A percentile compares a stretch with the other conserved stretches of the same genome.
Evolutionary conservation across 768 basidiomycete species (phyloP).

Genomic region (Amanita brunnescens): DNA sequence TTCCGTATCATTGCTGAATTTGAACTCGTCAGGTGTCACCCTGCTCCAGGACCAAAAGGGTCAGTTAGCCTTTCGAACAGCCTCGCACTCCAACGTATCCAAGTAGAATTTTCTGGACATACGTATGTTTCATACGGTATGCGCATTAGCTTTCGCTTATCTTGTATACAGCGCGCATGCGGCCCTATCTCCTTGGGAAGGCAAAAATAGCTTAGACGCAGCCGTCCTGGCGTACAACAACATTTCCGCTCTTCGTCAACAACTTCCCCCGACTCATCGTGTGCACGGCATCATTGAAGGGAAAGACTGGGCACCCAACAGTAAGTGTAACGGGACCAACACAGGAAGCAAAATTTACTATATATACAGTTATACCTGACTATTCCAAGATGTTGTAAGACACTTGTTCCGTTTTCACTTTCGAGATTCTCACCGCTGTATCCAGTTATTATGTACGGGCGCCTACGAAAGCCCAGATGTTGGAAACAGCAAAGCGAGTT

Average conservation of each 20-base stretch:
- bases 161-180: slow-evolving; percentile 56
- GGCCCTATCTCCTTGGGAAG: slow-evolving; percentile 77
- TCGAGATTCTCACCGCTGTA: neutral
- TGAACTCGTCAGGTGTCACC: slow-evolving; percentile 56
- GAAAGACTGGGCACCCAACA: slow-evolving; percentile 65
- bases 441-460: slow-evolving; percentile 66
- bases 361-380: slow-evolving; percentile 65
- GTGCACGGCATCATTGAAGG: slow-evolving; percentile 77
- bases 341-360: neutral
- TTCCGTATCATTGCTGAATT: neutral
- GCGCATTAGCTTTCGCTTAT: neutral
- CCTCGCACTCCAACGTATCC: slow-evolving; percentile 52
- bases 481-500: slow-evolving; percentile 50
- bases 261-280: slow-evolving; percentile 66
- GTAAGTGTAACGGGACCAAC: slow-evolving; percentile 27
- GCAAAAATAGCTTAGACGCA: slow-evolving; percentile 75
- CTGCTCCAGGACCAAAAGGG: slow-evolving; percentile 66
- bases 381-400: slow-evolving; percentile 65
- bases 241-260: slow-evolving; percentile 74
- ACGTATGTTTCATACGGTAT: slow-evolving; percentile 39
- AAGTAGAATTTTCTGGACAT: slow-evolving; percentile 64
- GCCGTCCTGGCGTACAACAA: slow-evolving; percentile 81
- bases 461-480: slow-evolving; percentile 52
- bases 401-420: neutral
- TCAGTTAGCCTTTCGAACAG: slow-evolving; percentile 58